Conservation (phyloP, 1,284 basidiomycete species). For the Phlebopus sp. region DNA sequence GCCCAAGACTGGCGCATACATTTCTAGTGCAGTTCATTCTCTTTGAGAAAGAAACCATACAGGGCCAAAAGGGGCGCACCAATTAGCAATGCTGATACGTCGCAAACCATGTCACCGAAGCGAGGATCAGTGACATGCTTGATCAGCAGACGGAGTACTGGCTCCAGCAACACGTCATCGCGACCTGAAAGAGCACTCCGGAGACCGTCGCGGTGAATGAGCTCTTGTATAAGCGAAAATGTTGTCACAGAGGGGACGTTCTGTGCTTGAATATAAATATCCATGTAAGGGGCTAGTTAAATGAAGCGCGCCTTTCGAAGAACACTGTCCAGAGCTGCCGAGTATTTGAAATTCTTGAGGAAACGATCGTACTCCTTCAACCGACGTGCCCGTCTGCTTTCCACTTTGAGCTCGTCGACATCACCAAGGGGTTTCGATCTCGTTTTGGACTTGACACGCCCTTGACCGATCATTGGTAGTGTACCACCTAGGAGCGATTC, state of each 20-base stretch:
- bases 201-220: slow-evolving; percentile 91
- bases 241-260: slow-evolving; percentile 79
- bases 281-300: neutral
- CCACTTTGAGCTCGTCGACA: slow-evolving; percentile 71
- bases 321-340: slow-evolving; percentile 89
- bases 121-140: slow-evolving; percentile 88
- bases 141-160: slow-evolving; percentile 81
- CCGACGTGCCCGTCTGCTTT: slow-evolving; percentile 69
- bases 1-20: slow-evolving; percentile 88
- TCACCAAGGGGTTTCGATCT: slow-evolving; percentile 50
- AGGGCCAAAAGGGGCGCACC: slow-evolving; percentile 49
- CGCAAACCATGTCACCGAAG: slow-evolving; percentile 86
- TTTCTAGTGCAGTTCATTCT: slow-evolving; percentile 53
- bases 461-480: slow-evolving; percentile 55
- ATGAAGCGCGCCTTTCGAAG: slow-evolving; percentile 65
- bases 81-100: slow-evolving; percentile 80
- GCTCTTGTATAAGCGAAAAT: slow-evolving; percentile 91
- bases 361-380: slow-evolving; percentile 88
- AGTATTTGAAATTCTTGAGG: slow-evolving; percentile 93
- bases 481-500: slow-evolving; percentile 70
- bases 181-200: slow-evolving; percentile 84
- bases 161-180: slow-evolving; percentile 93
- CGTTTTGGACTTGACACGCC: slow-evolving; percentile 51
- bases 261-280: slow-evolving; percentile 37
- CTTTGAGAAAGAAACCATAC: neutral